Conservation (phyloP, 2,329 filamentous ascomycete species). For the Purpureocillium lavendulum region DNA sequence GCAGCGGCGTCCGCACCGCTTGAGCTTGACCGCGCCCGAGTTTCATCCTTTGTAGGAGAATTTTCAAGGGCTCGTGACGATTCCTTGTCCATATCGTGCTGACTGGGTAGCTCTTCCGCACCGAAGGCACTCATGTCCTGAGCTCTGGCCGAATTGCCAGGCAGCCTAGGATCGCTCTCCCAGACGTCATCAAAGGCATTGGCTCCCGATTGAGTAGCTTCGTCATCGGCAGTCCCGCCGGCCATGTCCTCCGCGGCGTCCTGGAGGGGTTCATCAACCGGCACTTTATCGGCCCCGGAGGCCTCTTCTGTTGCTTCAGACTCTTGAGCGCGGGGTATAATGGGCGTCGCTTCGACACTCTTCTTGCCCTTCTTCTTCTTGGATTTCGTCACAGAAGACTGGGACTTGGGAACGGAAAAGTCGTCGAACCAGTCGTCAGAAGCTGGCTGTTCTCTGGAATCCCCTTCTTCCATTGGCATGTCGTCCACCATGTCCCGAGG, state of each 20-base stretch:
- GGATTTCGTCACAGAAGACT: slow-evolving; percentile 8
- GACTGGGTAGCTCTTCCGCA: neutral
- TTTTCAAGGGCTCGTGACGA: neutral
- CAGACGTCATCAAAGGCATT: slow-evolving; percentile 1
- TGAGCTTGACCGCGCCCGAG: neutral
- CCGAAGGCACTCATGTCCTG: neutral
- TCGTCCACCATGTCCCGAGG: neutral
- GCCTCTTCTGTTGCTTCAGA: too few species aligned
- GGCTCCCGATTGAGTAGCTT: neutral
- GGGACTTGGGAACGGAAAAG: slow-evolving; percentile 5
- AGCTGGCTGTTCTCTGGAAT: slow-evolving; percentile 1
- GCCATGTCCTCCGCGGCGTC: neutral
- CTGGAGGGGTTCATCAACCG: neutral
- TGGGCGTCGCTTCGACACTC: slow-evolving; percentile 1
- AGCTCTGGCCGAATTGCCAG: neutral
- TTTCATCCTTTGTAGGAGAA: neutral
- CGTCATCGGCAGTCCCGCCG: neutral
- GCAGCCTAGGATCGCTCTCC: neutral
- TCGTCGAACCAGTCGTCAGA: slow-evolving; percentile 5
- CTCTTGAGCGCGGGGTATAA: too few species aligned
- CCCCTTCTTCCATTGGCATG: neutral
- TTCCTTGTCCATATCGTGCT: too few species aligned
- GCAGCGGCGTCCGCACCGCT: slow-evolving; percentile 17
- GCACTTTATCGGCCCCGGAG: too few species aligned
- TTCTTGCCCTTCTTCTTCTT: slow-evolving; percentile 21